These are phyloP conservation scores for Spizellomyces punctatus DNA, from an alignment of 192 early-diverging fungal genomes.

Conservation along the genomic window DNA sequence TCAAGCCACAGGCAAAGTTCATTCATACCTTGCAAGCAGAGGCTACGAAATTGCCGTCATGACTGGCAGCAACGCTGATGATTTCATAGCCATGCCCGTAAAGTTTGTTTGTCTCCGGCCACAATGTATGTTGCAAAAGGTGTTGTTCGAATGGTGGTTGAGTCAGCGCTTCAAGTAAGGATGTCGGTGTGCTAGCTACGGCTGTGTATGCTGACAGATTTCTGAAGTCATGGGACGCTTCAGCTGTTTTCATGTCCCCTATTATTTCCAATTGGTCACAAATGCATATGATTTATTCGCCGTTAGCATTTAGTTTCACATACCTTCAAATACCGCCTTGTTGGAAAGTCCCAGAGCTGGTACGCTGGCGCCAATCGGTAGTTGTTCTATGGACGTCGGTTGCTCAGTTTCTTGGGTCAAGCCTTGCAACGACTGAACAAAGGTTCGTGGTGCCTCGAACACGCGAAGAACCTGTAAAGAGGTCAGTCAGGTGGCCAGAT, in stretches of 20 bases:
- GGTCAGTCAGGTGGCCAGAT: neutral
- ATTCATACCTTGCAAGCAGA: conserved; percentile 70
- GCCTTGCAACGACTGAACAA: conserved; percentile 64
- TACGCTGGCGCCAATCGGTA: conserved; percentile 77
- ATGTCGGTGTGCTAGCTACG: conserved; percentile 25
- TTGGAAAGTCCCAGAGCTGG: conserved; percentile 95
- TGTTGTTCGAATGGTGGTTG: conserved; percentile 89
- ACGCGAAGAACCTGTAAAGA: conserved; percentile 72
- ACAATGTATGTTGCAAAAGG: conserved; percentile 84
- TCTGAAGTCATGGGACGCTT: conserved; percentile 31
- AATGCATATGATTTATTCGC: neutral
- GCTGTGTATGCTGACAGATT: conserved; percentile 41
- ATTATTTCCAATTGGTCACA: neutral
- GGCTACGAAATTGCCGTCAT: conserved; percentile 72
- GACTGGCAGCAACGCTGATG: conserved; percentile 73
- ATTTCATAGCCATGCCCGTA: conserved; percentile 97
- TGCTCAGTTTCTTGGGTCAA: conserved; percentile 42
- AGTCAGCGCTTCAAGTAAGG: conserved; percentile 17
- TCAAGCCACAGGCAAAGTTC: neutral
- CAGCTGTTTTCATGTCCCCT: conserved; percentile 14
- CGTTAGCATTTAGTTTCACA: conserved; percentile 7
- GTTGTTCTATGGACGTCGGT: conserved; percentile 18
- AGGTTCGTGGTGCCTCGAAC: conserved; percentile 82
- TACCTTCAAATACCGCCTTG: conserved; percentile 73
- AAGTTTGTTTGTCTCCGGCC: conserved; percentile 95